Percentiles rank a stretch among this genome's conserved stretches.
Evolutionary conservation across 2,329 filamentous ascomycete genomes (phyloP).

Genomic region (Paecilomyces sp.): DNA sequence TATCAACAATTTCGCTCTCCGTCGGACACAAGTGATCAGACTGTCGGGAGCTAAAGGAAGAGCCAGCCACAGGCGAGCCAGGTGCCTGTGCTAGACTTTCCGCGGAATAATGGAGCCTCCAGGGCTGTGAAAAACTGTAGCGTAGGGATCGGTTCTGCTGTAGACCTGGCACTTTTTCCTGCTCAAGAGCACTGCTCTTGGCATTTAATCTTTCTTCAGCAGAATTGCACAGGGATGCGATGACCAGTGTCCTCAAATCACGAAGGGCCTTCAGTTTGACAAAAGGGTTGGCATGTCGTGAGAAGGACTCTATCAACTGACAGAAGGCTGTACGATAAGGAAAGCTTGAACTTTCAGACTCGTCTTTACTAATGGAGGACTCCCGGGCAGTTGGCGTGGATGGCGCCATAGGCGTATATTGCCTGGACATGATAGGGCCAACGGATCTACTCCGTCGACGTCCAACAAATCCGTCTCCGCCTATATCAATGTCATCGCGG

Average conservation of each 20-base stretch:
- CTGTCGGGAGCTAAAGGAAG: conserved; percentile 22
- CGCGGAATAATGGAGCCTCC: conserved; percentile 7
- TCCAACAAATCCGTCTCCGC: conserved; percentile 5
- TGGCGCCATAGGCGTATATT: neutral
- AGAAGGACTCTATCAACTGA: conserved; percentile 75
- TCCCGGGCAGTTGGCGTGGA: neutral
- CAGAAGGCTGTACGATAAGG: conserved; percentile 75
- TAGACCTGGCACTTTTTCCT: conserved; percentile 5
- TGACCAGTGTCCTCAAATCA: conserved; percentile 75
- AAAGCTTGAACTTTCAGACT: conserved; percentile 45
- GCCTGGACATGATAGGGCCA: conserved; percentile 11
- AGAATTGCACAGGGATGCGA: conserved; percentile 61
- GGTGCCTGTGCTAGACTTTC: conserved; percentile 14
- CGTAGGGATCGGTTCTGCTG: conserved; percentile 14
- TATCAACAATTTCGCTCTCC: conserved; percentile 56
- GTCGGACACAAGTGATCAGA: conserved; percentile 49
- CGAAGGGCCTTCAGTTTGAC: conserved; percentile 76
- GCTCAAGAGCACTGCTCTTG: conserved; percentile 1
- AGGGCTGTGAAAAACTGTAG: conserved; percentile 25
- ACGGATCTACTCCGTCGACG: conserved; percentile 29
- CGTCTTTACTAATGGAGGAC: conserved; percentile 24
- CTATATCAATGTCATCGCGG: conserved; percentile 14
- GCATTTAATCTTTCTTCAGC: conserved; percentile 27
- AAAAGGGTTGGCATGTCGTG: conserved; percentile 80
- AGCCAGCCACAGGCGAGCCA: conserved; percentile 19